A percentile compares a stretch with the other conserved stretches of the same genome.
These are phyloP conservation scores for Suillus paluster DNA, from an alignment of 768 basidiomycete genomes.

Conservation along the genomic window DNA sequence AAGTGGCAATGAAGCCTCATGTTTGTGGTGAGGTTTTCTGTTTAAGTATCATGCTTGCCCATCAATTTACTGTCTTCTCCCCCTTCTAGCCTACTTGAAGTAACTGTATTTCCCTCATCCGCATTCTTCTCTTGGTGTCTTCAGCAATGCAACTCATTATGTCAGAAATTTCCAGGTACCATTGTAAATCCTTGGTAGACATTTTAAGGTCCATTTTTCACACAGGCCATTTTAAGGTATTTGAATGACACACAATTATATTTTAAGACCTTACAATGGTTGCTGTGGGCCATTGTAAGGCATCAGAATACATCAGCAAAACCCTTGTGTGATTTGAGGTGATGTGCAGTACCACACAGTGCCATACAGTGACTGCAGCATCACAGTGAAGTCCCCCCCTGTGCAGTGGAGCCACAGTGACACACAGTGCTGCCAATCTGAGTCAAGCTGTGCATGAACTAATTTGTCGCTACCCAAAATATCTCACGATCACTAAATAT, in stretches of 20 bases:
- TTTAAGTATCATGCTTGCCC: too few species aligned
- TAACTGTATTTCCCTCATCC: too few species aligned
- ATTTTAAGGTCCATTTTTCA: constrained; percentile 3
- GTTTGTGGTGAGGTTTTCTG: too few species aligned
- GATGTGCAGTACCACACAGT: too few species aligned
- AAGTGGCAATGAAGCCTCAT: too few species aligned
- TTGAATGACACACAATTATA: not conserved
- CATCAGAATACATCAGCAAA: not conserved
- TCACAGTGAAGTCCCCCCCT: too few species aligned
- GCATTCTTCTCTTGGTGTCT: too few species aligned
- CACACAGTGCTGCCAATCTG: not conserved
- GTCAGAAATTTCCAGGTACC: not conserved
- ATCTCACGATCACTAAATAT: not conserved
- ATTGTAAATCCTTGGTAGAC: constrained; percentile 2
- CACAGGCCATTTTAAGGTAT: not conserved
- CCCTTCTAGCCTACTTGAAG: too few species aligned
- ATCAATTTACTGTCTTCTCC: too few species aligned
- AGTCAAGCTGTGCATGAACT: not conserved
- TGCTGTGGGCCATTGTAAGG: not conserved
- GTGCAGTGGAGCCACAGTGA: too few species aligned
- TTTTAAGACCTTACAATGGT: not conserved
- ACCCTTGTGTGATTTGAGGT: too few species aligned
- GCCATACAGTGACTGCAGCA: too few species aligned
- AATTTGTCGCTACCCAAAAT: not conserved
- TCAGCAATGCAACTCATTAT: not conserved